These are phyloP conservation scores for Alternaria ventricosa DNA, from an alignment of 2,329 filamentous ascomycete genomes.

Conservation along the genomic window DNA sequence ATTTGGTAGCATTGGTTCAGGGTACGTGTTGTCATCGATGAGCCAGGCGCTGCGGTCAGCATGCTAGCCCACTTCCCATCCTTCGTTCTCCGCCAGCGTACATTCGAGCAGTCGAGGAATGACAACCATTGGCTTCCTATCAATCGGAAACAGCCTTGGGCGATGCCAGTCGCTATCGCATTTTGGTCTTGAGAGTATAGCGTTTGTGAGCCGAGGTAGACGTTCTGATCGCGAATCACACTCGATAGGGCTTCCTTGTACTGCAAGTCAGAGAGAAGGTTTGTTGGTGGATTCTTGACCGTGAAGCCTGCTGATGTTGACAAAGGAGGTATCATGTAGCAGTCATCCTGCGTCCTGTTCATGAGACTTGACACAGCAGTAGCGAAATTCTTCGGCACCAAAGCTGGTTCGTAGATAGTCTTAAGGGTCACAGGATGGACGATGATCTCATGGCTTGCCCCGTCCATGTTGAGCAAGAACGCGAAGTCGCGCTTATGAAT, in stretches of 20 bases:
- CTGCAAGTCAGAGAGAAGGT: slow-evolving; percentile 29
- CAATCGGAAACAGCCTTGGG: slow-evolving; percentile 27
- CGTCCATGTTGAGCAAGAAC: slow-evolving; percentile 26
- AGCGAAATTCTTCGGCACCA: slow-evolving; percentile 17
- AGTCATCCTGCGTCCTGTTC: slow-evolving; percentile 6
- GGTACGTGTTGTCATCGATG: slow-evolving; percentile 15
- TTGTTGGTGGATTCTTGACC: slow-evolving; percentile 23
- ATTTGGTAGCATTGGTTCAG: slow-evolving; percentile 19
- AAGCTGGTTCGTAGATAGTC: slow-evolving; percentile 15
- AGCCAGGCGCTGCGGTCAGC: slow-evolving; percentile 26
- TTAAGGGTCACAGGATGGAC: slow-evolving; percentile 26
- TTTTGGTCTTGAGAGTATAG: slow-evolving; percentile 34
- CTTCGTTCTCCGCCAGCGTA: slow-evolving; percentile 31
- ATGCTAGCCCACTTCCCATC: slow-evolving; percentile 31
- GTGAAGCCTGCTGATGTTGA: slow-evolving; percentile 27
- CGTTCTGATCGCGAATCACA: slow-evolving; percentile 19
- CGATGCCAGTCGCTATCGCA: slow-evolving; percentile 31
- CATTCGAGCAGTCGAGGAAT: slow-evolving; percentile 29
- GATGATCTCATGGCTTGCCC: slow-evolving; percentile 28
- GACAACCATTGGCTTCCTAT: slow-evolving; percentile 35
- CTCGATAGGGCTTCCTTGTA: slow-evolving; percentile 31
- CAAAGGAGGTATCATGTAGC: slow-evolving; percentile 28
- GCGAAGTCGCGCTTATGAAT: slow-evolving; percentile 36
- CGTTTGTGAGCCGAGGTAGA: slow-evolving; percentile 24
- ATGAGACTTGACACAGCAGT: slow-evolving; percentile 20